Conservation (phyloP, 2,329 filamentous ascomycete genomes). For the Diaporthe humulicola region DNA sequence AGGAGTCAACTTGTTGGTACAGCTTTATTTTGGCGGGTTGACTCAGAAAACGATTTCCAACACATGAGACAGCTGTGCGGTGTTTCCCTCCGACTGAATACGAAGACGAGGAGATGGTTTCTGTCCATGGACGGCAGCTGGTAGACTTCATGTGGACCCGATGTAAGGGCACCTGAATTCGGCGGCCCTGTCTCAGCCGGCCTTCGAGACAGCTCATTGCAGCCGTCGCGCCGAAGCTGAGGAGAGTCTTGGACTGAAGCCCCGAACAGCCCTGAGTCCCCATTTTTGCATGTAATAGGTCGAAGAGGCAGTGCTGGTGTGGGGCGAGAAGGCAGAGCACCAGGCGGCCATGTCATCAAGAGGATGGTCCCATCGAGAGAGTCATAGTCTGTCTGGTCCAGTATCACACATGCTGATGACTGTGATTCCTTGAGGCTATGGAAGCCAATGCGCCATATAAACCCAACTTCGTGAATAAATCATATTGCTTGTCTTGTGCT, state of each 20-base stretch:
- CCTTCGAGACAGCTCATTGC: neutral
- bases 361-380: neutral
- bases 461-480: neutral
- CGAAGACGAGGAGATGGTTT: neutral
- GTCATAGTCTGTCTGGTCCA: too few species aligned
- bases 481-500: slow-evolving; percentile 16
- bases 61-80: neutral
- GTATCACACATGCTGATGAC: too few species aligned
- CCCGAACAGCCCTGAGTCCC: neutral
- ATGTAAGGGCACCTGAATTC: neutral
- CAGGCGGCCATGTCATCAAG: neutral
- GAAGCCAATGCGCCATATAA: neutral
- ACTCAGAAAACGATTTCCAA: neutral
- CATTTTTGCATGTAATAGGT: neutral
- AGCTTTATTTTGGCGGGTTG: neutral
- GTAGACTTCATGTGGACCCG: neutral
- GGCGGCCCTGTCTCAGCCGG: neutral
- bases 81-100: neutral
- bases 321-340: neutral
- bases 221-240: neutral
- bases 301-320: neutral
- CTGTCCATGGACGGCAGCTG: neutral
- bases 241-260: neutral
- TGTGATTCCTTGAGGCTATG: neutral
- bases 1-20: neutral